Evolutionary conservation across 1,284 basidiomycete genomes (phyloP).

Genomic region (Cutaneotrichosporon spelunceum): DNA sequence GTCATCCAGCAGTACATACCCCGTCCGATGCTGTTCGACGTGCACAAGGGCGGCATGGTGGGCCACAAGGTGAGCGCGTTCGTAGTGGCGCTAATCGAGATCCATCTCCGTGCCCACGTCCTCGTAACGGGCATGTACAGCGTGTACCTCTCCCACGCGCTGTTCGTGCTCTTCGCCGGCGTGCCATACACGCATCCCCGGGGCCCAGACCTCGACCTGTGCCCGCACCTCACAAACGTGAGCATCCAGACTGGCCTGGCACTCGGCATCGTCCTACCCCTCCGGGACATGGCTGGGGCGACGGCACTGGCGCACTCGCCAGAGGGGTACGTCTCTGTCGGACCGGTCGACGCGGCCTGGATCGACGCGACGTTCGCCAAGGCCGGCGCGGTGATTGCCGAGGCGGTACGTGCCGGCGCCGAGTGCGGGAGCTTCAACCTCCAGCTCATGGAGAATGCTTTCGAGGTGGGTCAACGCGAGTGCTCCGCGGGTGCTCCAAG

Average conservation of each 20-base stretch:
- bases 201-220: constrained; percentile 57
- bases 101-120: constrained; percentile 92
- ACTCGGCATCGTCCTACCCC: constrained; percentile 60
- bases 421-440: constrained; percentile 58
- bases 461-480: constrained; percentile 61
- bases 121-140: constrained; percentile 75
- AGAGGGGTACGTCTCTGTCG: constrained; percentile 13
- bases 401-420: constrained; percentile 80
- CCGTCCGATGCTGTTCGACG: constrained; percentile 73
- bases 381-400: constrained; percentile 65
- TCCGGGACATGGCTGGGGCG: constrained; percentile 70
- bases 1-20: constrained; percentile 92
- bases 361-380: constrained; percentile 61
- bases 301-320: constrained; percentile 50
- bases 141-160: constrained; percentile 73
- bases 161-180: constrained; percentile 81
- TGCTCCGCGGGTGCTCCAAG: no score
- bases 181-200: constrained; percentile 61
- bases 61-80: constrained; percentile 64
- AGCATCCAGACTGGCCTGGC: constrained; percentile 55
- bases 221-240: constrained; percentile 90
- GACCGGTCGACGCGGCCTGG: constrained; percentile 55
- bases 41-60: constrained; percentile 40
- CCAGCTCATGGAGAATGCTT: constrained; percentile 83
- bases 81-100: constrained; percentile 51